Evolutionary conservation across 1,284 basidiomycete species (phyloP).

Genomic region (Lentinula novae-zelandiae): DNA sequence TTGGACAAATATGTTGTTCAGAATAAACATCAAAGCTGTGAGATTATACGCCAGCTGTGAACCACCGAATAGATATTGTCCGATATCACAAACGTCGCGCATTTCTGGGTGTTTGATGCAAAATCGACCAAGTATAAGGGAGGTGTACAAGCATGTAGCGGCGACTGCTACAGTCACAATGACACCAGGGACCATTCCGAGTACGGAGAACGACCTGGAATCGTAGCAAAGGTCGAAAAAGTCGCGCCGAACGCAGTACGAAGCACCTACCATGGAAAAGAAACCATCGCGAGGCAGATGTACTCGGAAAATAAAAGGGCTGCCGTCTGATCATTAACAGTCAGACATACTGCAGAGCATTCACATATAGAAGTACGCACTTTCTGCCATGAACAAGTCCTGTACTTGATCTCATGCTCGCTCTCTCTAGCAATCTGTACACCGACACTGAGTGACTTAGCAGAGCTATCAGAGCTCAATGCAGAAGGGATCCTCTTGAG

Average conservation of each 20-base stretch:
- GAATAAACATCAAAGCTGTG: constrained; percentile 42
- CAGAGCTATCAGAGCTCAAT: neutral
- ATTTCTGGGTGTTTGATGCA: constrained; percentile 57
- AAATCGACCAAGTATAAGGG: constrained; percentile 51
- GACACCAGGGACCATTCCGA: constrained; percentile 49
- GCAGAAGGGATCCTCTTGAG: neutral
- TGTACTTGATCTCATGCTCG: constrained; percentile 35
- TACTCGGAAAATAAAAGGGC: constrained; percentile 46
- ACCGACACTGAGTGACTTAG: constrained; percentile 4
- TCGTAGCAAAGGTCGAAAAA: constrained; percentile 8
- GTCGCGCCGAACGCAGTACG: neutral
- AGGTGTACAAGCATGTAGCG: constrained; percentile 34
- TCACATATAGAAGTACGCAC: constrained; percentile 21
- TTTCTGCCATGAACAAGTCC: constrained; percentile 48
- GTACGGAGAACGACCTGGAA: constrained; percentile 48
- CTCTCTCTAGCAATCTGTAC: constrained; percentile 31
- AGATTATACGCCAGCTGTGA: constrained; percentile 44
- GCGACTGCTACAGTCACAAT: constrained; percentile 37
- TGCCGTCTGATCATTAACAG: constrained; percentile 32
- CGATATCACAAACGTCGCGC: constrained; percentile 65
- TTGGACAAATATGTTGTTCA: constrained; percentile 50
- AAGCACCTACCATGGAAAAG: constrained; percentile 40
- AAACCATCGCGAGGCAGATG: constrained; percentile 47
- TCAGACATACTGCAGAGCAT: neutral
- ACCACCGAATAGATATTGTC: constrained; percentile 47